These are phyloP conservation scores for Lagerstroemia speciosa DNA, from an alignment of 345 rosid species.

Conservation along the genomic window DNA sequence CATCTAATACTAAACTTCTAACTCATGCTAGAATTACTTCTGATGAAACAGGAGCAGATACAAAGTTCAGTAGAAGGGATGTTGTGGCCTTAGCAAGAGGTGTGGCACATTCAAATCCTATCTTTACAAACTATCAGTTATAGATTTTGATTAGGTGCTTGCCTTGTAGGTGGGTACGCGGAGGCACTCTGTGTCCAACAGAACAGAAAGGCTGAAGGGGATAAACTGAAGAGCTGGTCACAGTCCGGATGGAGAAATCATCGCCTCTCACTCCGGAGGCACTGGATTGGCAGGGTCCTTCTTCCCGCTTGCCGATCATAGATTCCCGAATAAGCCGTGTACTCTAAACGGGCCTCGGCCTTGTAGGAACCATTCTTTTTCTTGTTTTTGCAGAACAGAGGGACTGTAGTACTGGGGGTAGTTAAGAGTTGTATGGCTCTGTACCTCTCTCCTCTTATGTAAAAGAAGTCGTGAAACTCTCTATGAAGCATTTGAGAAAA, in stretches of 20 bases:
- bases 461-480: not conserved
- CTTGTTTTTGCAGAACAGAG: not conserved
- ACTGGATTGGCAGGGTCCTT: conserved; percentile 33
- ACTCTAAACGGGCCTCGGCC: conserved; percentile 11
- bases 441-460: not conserved
- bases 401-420: not conserved
- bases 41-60: conserved; percentile 13
- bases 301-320: conserved; percentile 37
- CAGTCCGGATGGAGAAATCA: conserved; percentile 63
- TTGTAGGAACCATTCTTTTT: not conserved
- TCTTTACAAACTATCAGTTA: not conserved
- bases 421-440: not conserved
- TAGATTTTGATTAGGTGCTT: not conserved
- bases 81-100: conserved; percentile 78
- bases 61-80: conserved; percentile 31
- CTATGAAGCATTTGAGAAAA: not conserved
- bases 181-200: conserved; percentile 63
- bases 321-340: conserved; percentile 58
- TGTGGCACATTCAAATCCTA: conserved; percentile 13
- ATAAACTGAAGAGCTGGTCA: conserved; percentile 76
- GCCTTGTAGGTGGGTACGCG: conserved; percentile 55
- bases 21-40: not conserved
- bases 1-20: not conserved
- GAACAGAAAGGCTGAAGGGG: conserved; percentile 73
- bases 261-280: conserved; percentile 57